Evolutionary conservation across 257 asterid species (phyloP).

Genomic region (Solanum chaucha): DNA sequence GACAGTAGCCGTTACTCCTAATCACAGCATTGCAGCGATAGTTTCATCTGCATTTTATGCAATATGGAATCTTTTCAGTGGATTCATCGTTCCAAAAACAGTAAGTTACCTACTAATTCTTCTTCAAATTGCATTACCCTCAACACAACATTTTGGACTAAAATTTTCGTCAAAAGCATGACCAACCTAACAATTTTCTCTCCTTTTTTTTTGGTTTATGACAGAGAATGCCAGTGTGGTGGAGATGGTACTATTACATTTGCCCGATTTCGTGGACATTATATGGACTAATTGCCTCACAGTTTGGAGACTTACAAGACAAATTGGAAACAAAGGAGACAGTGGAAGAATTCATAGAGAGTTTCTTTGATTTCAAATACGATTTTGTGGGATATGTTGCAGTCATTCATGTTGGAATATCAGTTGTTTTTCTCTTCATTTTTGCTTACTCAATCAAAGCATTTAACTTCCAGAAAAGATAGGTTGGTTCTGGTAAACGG

Average conservation of each 20-base stretch:
- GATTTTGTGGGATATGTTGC: slow-evolving; percentile 62
- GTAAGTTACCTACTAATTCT: slow-evolving; percentile 19
- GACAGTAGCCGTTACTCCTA: slow-evolving; percentile 78
- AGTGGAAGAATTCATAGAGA: slow-evolving; percentile 38
- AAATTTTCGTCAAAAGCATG: background rate
- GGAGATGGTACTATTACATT: slow-evolving; percentile 68
- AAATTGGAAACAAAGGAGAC: slow-evolving; percentile 31
- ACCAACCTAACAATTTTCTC: background rate
- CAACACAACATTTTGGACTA: background rate
- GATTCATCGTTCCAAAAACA: slow-evolving; percentile 67
- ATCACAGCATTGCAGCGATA: slow-evolving; percentile 57
- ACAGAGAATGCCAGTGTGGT: slow-evolving; percentile 82
- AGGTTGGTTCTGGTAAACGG: background rate
- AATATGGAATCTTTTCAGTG: slow-evolving; percentile 70
- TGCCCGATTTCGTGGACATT: slow-evolving; percentile 62
- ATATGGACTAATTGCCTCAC: slow-evolving; percentile 56
- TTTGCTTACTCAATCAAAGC: slow-evolving; percentile 55
- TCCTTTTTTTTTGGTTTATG: background rate
- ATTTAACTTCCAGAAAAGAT: slow-evolving; percentile 68
- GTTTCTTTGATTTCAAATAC: slow-evolving; percentile 40
- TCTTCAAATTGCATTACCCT: background rate
- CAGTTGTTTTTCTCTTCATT: slow-evolving; percentile 43
- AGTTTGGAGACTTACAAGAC: slow-evolving; percentile 42
- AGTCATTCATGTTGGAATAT: slow-evolving; percentile 29
- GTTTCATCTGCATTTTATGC: slow-evolving; percentile 51